Percentiles rank a stretch among this genome's conserved stretches.
phyloP scores from a whole-genome alignment of 352 stramenopile species.

The Pythium sp. region DNA sequence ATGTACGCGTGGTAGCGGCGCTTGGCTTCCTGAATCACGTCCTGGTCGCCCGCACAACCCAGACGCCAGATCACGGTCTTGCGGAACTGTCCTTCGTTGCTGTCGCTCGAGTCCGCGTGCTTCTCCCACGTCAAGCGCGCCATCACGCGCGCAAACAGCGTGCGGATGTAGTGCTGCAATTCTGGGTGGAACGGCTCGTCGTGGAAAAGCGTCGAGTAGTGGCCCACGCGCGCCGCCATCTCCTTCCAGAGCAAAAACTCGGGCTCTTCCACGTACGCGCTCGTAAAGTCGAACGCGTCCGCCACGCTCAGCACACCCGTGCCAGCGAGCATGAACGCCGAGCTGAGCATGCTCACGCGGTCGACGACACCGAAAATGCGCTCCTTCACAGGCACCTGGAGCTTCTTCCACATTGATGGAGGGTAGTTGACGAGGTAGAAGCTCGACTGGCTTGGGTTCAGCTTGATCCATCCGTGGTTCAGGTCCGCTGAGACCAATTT shows the following conservation, averaged over 20 bases:
- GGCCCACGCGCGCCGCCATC: constrained; percentile 47
- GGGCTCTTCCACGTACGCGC: constrained; percentile 51
- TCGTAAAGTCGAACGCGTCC: constrained; percentile 60
- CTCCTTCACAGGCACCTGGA: constrained; percentile 59
- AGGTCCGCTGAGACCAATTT: constrained; percentile 33
- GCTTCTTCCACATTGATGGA: constrained; percentile 76
- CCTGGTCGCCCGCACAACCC: constrained; percentile 43
- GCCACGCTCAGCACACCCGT: constrained; percentile 45
- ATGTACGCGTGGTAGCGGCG: constrained; percentile 57
- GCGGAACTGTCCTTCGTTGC: constrained; percentile 64
- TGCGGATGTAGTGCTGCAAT: constrained; percentile 53
- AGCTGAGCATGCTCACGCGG: constrained; percentile 90
- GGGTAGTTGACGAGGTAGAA: constrained; percentile 95
- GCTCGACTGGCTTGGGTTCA: constrained; percentile 94
- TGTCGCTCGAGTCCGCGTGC: constrained; percentile 17
- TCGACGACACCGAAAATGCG: constrained; percentile 75
- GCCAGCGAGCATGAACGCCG: constrained; percentile 89
- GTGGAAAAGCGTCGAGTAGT: constrained; percentile 51
- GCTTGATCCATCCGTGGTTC: constrained; percentile 88
- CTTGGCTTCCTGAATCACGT: constrained; percentile 50
- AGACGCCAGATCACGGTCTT: constrained; percentile 54
- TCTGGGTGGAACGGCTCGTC: constrained; percentile 53
- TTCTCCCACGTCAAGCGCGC: constrained; percentile 50
- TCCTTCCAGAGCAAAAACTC: constrained; percentile 70
- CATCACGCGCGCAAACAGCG: constrained; percentile 57